Evolutionary conservation across 2,329 filamentous ascomycete species (phyloP).

Genomic region (Ambrosiella xylebori): DNA sequence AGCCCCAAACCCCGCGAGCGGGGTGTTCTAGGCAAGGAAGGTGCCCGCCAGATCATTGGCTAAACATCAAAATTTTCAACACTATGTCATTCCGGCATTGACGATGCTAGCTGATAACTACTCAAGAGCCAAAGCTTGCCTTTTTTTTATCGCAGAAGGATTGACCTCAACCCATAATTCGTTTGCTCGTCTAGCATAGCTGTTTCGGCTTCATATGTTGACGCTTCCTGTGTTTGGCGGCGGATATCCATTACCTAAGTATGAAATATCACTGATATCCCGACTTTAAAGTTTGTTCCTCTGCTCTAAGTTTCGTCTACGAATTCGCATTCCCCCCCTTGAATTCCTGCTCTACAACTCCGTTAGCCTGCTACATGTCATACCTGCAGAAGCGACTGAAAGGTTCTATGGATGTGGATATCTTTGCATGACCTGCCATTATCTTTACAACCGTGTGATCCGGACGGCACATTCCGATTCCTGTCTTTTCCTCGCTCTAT

Average conservation of each 20-base stretch:
- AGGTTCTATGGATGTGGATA: not conserved
- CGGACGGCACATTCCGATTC: not conserved
- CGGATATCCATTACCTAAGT: not conserved
- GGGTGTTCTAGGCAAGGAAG: conserved; percentile 87
- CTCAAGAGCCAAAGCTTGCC: not conserved
- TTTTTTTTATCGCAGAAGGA: not conserved
- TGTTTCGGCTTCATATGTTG: not conserved
- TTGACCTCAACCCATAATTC: not conserved
- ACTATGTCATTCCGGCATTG: not conserved
- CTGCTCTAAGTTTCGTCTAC: too few relatives aligned
- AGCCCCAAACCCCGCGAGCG: conserved; percentile 90
- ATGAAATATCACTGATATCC: not conserved
- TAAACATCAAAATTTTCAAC: conserved; percentile 20
- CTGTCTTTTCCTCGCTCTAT: not conserved
- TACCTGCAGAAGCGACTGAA: not conserved
- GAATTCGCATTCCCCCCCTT: too few relatives aligned
- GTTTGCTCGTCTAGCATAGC: not conserved
- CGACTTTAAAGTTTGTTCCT: not conserved
- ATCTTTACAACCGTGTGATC: not conserved
- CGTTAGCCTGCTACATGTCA: too few relatives aligned
- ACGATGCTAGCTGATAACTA: not conserved
- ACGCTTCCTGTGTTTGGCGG: not conserved
- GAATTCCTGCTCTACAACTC: too few relatives aligned
- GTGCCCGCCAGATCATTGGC: conserved; percentile 65
- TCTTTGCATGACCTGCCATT: not conserved